Conservation (phyloP, 352 stramenopile species). For the Phytophthora pluvialis region DNA sequence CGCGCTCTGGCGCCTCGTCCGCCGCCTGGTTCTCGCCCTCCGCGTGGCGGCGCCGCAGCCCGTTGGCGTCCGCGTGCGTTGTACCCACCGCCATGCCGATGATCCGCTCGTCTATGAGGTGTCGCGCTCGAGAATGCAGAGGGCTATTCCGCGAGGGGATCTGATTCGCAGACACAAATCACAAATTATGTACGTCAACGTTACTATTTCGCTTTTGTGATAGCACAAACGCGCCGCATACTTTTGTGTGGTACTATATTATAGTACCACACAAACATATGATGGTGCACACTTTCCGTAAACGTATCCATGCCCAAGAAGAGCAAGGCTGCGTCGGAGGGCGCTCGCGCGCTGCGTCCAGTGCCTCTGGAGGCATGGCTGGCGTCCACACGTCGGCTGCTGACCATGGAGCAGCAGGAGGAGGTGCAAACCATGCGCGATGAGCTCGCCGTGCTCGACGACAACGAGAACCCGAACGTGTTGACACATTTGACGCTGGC, state of each 20-base stretch:
- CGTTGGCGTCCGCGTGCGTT: constrained; percentile 23
- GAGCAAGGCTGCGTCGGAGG: neutral
- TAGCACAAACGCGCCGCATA: too few relatives aligned
- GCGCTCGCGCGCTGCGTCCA: constrained; percentile 5
- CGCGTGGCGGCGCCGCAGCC: constrained; percentile 46
- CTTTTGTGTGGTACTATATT: neutral
- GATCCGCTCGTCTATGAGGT: constrained; percentile 13
- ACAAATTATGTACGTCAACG: neutral
- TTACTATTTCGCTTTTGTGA: too few relatives aligned
- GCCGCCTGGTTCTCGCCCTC: constrained; percentile 18
- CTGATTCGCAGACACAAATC: constrained; percentile 7
- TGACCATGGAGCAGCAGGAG: constrained; percentile 69
- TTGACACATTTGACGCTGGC: constrained; percentile 54
- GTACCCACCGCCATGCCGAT: constrained; percentile 28
- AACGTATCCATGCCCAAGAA: constrained; percentile 34
- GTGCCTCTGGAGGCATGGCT: constrained; percentile 69
- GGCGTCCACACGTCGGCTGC: constrained; percentile 45
- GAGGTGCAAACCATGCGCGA: constrained; percentile 62
- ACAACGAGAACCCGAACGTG: constrained; percentile 75
- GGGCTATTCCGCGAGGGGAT: constrained; percentile 17
- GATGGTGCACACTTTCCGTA: neutral
- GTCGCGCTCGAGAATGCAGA: neutral
- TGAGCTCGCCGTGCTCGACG: constrained; percentile 59
- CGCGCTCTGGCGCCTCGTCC: constrained; percentile 3
- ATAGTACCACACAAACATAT: too few relatives aligned